These are phyloP conservation scores for Ehretia macrophylla DNA, from an alignment of 257 asterid genomes.

Conservation along the genomic window DNA sequence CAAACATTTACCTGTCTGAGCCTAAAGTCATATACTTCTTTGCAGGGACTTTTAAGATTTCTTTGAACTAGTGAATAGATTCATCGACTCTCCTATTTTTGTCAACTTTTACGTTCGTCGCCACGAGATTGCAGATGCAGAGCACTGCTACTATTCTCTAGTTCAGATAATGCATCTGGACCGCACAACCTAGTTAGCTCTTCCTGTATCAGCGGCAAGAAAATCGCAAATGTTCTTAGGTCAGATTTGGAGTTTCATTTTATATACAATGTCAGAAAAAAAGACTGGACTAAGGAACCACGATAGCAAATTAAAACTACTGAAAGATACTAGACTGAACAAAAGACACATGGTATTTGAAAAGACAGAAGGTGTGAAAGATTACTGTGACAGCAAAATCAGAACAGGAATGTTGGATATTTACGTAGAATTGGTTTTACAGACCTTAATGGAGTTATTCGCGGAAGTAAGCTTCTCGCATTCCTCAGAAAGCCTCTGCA, in stretches of 20 bases:
- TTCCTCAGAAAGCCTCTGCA: conserved; percentile 74
- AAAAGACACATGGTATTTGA: too few relatives aligned
- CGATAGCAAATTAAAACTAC: too few relatives aligned
- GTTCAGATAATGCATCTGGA: conserved; percentile 48
- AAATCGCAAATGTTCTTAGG: background rate
- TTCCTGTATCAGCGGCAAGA: conserved; percentile 45
- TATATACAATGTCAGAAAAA: background rate
- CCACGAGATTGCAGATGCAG: conserved; percentile 9
- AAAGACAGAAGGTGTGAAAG: too few relatives aligned
- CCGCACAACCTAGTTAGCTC: conserved; percentile 60
- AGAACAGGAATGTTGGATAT: background rate
- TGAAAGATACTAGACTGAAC: too few relatives aligned
- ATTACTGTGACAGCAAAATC: background rate
- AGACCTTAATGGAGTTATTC: conserved; percentile 61
- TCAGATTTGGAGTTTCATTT: background rate
- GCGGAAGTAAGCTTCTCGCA: conserved; percentile 73
- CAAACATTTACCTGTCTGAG: conserved; percentile 14
- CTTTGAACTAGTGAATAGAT: conserved; percentile 6
- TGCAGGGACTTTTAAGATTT: background rate
- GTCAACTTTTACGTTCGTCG: conserved; percentile 47
- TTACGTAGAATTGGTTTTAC: background rate
- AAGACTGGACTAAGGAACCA: background rate
- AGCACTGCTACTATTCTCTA: conserved; percentile 35
- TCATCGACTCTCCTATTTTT: conserved; percentile 12
- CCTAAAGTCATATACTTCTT: conserved; percentile 17